These are phyloP conservation scores for Groenewaldozyma tartarivorans DNA, from an alignment of 805 yeast genomes.

Conservation along the genomic window DNA sequence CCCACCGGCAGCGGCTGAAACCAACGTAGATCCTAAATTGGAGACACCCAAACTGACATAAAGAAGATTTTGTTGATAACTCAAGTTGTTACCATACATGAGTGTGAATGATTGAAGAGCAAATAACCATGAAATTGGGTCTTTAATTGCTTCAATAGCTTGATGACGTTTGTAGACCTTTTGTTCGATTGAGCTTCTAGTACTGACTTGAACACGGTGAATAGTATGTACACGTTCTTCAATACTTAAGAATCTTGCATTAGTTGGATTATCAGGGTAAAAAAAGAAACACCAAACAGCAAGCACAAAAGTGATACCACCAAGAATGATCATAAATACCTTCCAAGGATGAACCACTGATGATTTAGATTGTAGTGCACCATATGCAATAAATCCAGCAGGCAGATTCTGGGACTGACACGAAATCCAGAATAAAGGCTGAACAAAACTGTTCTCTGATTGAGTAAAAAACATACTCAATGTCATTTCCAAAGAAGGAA, in stretches of 20 bases:
- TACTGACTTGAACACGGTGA: conserved; percentile 32
- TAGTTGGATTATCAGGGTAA: conserved; percentile 50
- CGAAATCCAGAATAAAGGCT: conserved; percentile 20
- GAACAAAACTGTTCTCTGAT: background rate
- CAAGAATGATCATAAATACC: conserved; percentile 37
- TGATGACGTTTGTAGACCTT: conserved; percentile 38
- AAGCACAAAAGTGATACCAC: conserved; percentile 3
- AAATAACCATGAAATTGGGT: conserved; percentile 36
- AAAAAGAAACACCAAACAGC: conserved; percentile 35
- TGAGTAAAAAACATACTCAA: background rate
- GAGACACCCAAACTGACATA: conserved; percentile 30
- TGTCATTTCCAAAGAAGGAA: conserved; percentile 39
- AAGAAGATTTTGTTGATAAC: conserved; percentile 37
- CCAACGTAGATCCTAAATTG: conserved; percentile 37
- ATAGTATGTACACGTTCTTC: conserved; percentile 45
- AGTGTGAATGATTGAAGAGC: conserved; percentile 28
- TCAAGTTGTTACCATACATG: conserved; percentile 38
- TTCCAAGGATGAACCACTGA: conserved; percentile 39
- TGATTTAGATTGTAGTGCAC: conserved; percentile 28
- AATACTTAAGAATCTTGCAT: conserved; percentile 36
- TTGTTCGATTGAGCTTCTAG: conserved; percentile 34
- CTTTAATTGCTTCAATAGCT: conserved; percentile 38
- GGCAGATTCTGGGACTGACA: conserved; percentile 25
- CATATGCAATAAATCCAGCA: conserved; percentile 35
- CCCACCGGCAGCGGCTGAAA: conserved; percentile 40